phyloP scores from a whole-genome alignment of 257 asterid genomes.

The Anisodus acutangulus region DNA sequence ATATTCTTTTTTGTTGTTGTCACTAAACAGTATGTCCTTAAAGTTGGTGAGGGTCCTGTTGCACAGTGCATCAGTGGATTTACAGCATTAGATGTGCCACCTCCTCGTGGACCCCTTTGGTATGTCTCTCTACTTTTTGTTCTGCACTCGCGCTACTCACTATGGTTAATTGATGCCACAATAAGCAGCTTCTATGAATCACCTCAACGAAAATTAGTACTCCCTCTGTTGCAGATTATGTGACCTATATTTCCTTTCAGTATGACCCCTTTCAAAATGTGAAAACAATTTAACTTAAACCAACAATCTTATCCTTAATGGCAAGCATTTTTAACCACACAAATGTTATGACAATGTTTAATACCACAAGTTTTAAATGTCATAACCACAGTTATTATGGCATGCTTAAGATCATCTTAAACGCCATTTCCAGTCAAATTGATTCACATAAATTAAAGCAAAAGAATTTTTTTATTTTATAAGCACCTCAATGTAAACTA shows the following conservation, averaged over 20 bases:
- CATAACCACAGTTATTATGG: neutral
- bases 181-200: conserved; percentile 2
- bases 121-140: conserved; percentile 31
- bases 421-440: neutral
- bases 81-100: conserved; percentile 76
- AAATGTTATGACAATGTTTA: neutral
- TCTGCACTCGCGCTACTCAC: conserved; percentile 12
- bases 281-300: neutral
- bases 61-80: conserved; percentile 89
- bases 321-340: neutral
- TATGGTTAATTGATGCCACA: neutral
- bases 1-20: conserved; percentile 24
- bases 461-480: neutral
- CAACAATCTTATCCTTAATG: neutral
- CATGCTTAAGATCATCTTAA: neutral
- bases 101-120: conserved; percentile 96
- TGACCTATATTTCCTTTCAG: neutral
- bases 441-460: neutral
- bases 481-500: neutral
- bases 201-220: neutral
- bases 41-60: conserved; percentile 74
- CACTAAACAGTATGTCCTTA: conserved; percentile 63
- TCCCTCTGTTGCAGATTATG: neutral
- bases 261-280: neutral
- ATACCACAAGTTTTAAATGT: neutral